These are phyloP conservation scores for Colletotrichum higginsianum DNA, from an alignment of 2,329 filamentous ascomycete species.

Conservation along the genomic window DNA sequence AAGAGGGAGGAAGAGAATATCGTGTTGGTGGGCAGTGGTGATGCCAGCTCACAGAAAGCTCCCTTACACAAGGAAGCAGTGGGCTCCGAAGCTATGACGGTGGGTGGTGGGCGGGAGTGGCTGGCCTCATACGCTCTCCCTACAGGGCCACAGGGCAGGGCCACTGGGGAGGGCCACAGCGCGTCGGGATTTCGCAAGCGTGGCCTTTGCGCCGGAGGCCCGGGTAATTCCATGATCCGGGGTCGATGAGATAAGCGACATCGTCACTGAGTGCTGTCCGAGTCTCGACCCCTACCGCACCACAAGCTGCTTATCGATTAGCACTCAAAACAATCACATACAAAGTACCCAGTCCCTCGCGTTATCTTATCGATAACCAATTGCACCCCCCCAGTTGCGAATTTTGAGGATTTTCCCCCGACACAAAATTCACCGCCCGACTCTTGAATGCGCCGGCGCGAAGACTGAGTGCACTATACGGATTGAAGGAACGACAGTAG, in stretches of 20 bases:
- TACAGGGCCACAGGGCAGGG: neutral
- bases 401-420: conserved; percentile 39
- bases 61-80: conserved; percentile 8
- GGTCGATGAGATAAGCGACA: neutral
- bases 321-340: neutral
- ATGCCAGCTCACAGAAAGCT: conserved; percentile 4
- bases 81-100: conserved; percentile 18
- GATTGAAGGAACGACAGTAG: neutral
- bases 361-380: conserved; percentile 35
- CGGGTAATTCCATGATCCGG: conserved; percentile 30
- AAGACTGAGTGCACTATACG: neutral
- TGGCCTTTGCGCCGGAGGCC: conserved; percentile 40
- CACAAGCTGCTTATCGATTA: neutral
- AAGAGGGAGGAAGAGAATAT: neutral
- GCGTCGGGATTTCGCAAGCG: conserved; percentile 37
- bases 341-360: neutral
- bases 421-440: conserved; percentile 39
- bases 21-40: neutral
- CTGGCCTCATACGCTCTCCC: no score
- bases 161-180: neutral
- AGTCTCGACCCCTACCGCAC: neutral
- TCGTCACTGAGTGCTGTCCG: neutral
- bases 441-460: conserved; percentile 32
- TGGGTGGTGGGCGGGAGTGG: conserved; percentile 8
- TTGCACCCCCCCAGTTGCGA: conserved; percentile 30